Conservation (phyloP, 441 rosid species). For the Erodium moschatum region DNA sequence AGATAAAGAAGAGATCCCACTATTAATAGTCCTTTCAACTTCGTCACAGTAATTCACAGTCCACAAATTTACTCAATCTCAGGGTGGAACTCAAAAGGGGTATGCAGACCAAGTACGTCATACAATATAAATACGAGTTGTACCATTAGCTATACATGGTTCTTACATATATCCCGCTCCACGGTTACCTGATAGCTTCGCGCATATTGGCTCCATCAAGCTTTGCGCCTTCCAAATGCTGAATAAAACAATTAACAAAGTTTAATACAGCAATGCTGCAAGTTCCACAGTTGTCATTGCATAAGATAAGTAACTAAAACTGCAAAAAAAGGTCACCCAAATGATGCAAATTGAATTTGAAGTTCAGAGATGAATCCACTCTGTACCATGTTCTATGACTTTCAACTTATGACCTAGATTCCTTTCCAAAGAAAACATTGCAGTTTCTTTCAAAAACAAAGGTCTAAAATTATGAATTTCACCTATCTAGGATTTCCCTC, state of each 20-base stretch:
- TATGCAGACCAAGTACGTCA: not conserved
- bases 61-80: not conserved
- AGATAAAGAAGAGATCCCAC: not conserved
- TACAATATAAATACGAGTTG: not conserved
- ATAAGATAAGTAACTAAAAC: not conserved
- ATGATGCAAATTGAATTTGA: constrained; percentile 3
- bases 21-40: not conserved
- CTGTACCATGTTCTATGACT: not conserved
- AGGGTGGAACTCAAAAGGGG: not conserved
- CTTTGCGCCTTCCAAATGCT: constrained; percentile 81
- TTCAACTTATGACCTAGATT: not conserved
- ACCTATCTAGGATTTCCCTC: not conserved
- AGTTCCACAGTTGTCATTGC: not conserved
- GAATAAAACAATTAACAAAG: constrained; percentile 18
- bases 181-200: constrained; percentile 56
- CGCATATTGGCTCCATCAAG: constrained; percentile 82
- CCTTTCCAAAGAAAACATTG: not conserved
- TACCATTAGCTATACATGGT: not conserved
- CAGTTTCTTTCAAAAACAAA: not conserved
- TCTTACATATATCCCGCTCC: constrained; percentile 6
- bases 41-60: not conserved
- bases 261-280: not conserved
- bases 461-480: not conserved
- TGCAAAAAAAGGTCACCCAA: not conserved
- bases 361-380: not conserved